phyloP scores from a whole-genome alignment of 345 rosid genomes.

The Sapria himalayana region DNA sequence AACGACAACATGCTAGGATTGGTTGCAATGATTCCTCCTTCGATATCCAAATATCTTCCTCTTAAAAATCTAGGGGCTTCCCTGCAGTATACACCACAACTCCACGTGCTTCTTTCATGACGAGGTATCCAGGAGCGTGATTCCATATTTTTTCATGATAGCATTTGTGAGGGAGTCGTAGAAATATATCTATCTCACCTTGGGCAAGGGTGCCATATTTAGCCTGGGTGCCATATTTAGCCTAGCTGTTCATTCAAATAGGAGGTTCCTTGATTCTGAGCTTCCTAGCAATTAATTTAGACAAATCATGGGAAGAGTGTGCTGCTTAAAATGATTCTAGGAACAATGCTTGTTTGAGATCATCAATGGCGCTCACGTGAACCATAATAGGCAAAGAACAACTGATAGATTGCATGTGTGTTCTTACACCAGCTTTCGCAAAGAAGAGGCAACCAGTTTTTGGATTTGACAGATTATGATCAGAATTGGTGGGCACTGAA shows the following conservation, averaged over 20 bases:
- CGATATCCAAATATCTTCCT: conserved; percentile 54
- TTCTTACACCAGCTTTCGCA: conserved; percentile 52
- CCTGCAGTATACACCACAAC: conserved; percentile 58
- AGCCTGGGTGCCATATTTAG: too few species aligned
- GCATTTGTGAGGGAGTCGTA: conserved; percentile 66
- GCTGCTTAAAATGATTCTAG: conserved; percentile 83
- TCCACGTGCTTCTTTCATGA: conserved; percentile 89
- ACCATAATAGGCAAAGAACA: conserved; percentile 45
- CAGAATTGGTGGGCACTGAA: conserved; percentile 22
- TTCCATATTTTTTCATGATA: conserved; percentile 95
- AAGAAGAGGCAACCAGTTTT: conserved; percentile 69
- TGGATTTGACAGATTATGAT: conserved; percentile 11
- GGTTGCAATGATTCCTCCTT: conserved; percentile 56
- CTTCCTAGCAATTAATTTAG: conserved; percentile 71
- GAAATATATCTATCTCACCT: conserved; percentile 87
- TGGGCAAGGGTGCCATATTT: conserved; percentile 80
- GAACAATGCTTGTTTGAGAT: conserved; percentile 75
- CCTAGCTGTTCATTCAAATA: conserved; percentile 79
- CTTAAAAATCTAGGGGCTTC: conserved; percentile 47
- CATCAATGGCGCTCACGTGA: conserved; percentile 47
- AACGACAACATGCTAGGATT: conserved; percentile 70
- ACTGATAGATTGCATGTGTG: conserved; percentile 55
- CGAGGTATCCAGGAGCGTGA: conserved; percentile 88
- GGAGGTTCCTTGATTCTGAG: conserved; percentile 87
- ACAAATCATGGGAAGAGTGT: conserved; percentile 52